Percentiles rank a stretch among this genome's conserved stretches.
Conservation (phyloP, 2,329 filamentous ascomycete species). For the Colletotrichum sp. region DNA sequence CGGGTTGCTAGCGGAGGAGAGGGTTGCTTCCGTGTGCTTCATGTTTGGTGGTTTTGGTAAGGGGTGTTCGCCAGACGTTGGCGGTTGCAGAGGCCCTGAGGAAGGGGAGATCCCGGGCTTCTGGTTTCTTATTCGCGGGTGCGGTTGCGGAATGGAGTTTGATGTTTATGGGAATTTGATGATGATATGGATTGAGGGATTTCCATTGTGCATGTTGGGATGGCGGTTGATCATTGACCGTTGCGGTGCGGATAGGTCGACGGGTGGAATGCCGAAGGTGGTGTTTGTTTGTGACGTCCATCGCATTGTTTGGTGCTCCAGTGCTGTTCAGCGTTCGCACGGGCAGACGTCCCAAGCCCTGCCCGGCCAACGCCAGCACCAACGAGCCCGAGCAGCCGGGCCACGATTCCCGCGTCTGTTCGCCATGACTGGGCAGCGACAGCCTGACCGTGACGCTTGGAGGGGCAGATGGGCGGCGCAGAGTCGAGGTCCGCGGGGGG, state of each 20-base stretch:
- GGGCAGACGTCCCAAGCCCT: not conserved
- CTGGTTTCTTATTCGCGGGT: not conserved
- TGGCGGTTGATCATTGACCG: not conserved
- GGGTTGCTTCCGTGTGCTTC: constrained; percentile 4
- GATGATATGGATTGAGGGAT: not conserved
- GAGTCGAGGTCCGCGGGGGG: not conserved
- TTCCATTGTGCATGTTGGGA: not conserved
- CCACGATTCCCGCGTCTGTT: not conserved
- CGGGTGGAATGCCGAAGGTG: not conserved
- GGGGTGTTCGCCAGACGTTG: constrained; percentile 2
- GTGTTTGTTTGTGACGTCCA: not conserved
- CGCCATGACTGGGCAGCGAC: not conserved
- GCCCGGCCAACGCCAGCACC: not conserved
- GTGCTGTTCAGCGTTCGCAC: not conserved
- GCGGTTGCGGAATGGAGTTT: not conserved
- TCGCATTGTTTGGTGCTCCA: not conserved
- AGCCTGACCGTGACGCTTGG: not conserved
- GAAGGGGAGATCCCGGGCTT: not conserved
- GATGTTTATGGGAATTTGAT: not conserved
- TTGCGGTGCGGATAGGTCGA: not conserved
- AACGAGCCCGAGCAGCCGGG: not conserved
- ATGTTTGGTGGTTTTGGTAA: not conserved
- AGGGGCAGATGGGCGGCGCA: not conserved
- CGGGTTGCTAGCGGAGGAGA: not conserved
- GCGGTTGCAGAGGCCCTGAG: not conserved